Percentiles rank a stretch among this genome's conserved stretches.
Conservation (phyloP, 805 yeast genomes). For the Starmerella apicola region DNA sequence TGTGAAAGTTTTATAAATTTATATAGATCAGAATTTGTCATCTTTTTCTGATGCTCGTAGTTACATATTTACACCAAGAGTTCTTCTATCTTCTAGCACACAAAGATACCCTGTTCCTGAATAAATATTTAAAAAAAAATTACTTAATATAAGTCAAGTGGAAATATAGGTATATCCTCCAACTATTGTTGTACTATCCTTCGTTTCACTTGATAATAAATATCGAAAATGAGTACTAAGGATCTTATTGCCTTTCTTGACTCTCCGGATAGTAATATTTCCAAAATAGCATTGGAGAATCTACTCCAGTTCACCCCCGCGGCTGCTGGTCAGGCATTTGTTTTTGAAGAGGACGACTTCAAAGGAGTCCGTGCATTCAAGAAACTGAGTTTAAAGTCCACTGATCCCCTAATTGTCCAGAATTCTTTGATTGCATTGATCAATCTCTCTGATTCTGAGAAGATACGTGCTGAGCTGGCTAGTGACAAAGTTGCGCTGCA, state of each 20-base stretch:
- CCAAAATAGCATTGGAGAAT: conserved; percentile 74
- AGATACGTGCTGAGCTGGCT: conserved; percentile 52
- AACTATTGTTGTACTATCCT: too few relatives aligned
- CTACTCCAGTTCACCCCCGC: conserved; percentile 47
- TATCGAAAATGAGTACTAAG: conserved; percentile 8
- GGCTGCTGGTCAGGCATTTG: conserved; percentile 53
- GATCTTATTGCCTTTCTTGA: conserved; percentile 68
- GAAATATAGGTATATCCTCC: too few relatives aligned
- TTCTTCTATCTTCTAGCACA: too few relatives aligned
- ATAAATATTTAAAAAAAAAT: too few relatives aligned
- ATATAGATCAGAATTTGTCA: too few relatives aligned
- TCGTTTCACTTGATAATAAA: too few relatives aligned
- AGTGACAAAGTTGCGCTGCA: conserved; percentile 44
- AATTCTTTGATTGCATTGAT: conserved; percentile 68
- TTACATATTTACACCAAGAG: too few relatives aligned
- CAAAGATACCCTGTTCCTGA: too few relatives aligned
- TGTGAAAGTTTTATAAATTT: too few relatives aligned
- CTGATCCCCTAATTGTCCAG: conserved; percentile 32
- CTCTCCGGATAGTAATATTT: conserved; percentile 64
- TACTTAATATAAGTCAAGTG: too few relatives aligned
- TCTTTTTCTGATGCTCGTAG: too few relatives aligned
- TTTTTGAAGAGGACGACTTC: conserved; percentile 59
- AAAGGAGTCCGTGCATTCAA: conserved; percentile 65
- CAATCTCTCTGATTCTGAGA: conserved; percentile 62
- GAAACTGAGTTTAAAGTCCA: conserved; percentile 10